Base-by-base conservation (phyloP, 176 grass and related monocot genomes). In the Lolium multiflorum region DNA sequence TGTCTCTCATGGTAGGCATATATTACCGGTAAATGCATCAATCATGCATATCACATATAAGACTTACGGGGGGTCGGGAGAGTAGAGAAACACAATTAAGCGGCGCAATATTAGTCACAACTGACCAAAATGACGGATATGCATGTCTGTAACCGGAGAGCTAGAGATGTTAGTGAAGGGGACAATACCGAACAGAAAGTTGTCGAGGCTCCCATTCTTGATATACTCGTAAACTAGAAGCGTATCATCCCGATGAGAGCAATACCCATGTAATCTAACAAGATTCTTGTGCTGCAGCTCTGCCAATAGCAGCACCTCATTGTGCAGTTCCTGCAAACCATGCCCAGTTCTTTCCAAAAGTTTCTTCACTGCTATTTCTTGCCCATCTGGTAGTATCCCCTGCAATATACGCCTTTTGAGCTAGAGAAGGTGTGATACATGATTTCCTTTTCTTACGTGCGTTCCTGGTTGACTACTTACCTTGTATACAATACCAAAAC, bases 221-320 rank as follows among this genome's bases (percentile, higher is more conserved):
- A 95, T 80, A 13, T 90, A 80, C 37, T 94, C 92, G 13, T 94
- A 94, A 63, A 94, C 89, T 48, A 94, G 87, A 20, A 94, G 31
- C 31, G 78, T 85, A 67, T 90, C 90, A 17, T 83, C 49, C 47
- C 38, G 72, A 66, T 88, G 48, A 9, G 81, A 79, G 82, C 90
- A 95, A 72, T 82, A 87, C 10, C 93, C 93, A 0, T 86, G 67
- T 35, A 92, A 92, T 13, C 82, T 82, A 66, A 92, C 87, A 70
- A 95, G 88, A 18, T 81, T 95, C 81, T 77, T 88, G 72, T 92
- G 93, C 71, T 92, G 92, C 26, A 94, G 77, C 22, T 94, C 56
- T 70, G 90, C 69, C 52, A 88, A 71, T 25, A 92, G 28, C 20
- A 69, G 52, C 21, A 94, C 84, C 80, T 94, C 92, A 82, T 94